Evolutionary conservation across 768 basidiomycete genomes (phyloP).

Genomic region (Cantharellus cinnabarinus): DNA sequence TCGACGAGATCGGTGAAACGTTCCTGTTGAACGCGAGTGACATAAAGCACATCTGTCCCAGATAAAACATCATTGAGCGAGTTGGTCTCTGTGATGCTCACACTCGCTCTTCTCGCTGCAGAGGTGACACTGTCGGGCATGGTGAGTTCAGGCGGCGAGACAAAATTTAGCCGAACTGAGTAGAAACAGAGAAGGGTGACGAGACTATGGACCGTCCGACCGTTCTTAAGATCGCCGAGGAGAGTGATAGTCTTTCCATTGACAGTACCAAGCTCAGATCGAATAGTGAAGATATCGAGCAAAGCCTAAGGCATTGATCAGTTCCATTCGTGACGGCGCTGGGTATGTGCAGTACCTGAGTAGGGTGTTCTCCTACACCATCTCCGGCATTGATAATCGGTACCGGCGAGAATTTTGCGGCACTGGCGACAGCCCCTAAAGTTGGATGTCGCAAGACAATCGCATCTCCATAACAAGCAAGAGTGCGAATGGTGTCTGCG

Average conservation of each 20-base stretch:
- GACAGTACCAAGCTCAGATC: slow-evolving; percentile 92
- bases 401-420: slow-evolving; percentile 91
- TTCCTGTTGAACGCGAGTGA: slow-evolving; percentile 91
- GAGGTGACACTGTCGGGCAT: slow-evolving; percentile 79
- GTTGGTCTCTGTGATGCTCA: slow-evolving; percentile 60
- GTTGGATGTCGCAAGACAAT: slow-evolving; percentile 90
- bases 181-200: slow-evolving; percentile 84
- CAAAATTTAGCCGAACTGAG: slow-evolving; percentile 87
- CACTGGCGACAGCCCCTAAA: slow-evolving; percentile 79
- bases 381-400: slow-evolving; percentile 96
- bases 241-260: slow-evolving; percentile 87
- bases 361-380: slow-evolving; percentile 93
- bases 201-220: slow-evolving; percentile 89
- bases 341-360: slow-evolving; percentile 35
- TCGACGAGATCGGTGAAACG: slow-evolving; percentile 63
- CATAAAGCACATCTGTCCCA: slow-evolving; percentile 91
- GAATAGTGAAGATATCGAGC: slow-evolving; percentile 81
- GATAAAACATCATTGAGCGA: slow-evolving; percentile 79
- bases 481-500: slow-evolving; percentile 80
- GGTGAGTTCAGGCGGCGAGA: slow-evolving; percentile 63
- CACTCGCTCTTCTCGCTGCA: slow-evolving; percentile 65
- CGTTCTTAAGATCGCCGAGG: slow-evolving; percentile 93
- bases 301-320: slow-evolving; percentile 31
- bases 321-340: neutral
- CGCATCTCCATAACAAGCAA: slow-evolving; percentile 89